These are phyloP conservation scores for Clarireedia hainanense DNA, from an alignment of 2,329 filamentous ascomycete species.

Conservation along the genomic window DNA sequence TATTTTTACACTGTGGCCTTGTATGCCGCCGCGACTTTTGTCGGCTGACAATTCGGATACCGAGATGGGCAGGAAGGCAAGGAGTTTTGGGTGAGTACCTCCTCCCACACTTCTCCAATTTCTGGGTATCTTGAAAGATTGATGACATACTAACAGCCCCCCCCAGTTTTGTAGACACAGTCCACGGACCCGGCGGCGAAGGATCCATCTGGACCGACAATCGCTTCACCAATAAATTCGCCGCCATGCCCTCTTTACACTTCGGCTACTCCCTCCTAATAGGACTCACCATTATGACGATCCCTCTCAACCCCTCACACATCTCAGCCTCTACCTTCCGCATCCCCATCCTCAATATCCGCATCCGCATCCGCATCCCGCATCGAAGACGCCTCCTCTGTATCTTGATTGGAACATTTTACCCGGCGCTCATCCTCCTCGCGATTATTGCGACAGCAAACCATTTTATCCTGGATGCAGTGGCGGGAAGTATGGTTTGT, in stretches of 20 bases:
- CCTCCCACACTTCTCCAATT: not conserved
- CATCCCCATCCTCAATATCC: slow-evolving; percentile 27
- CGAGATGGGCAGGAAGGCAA: slow-evolving; percentile 46
- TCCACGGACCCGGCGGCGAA: slow-evolving; percentile 48
- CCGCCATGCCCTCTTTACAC: slow-evolving; percentile 68
- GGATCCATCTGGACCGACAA: slow-evolving; percentile 67
- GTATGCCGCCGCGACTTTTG: slow-evolving; percentile 51
- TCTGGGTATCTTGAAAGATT: not conserved
- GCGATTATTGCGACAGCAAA: slow-evolving; percentile 56
- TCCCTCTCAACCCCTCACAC: slow-evolving; percentile 49
- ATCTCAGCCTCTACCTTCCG: slow-evolving; percentile 26
- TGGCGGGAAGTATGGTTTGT: slow-evolving; percentile 55
- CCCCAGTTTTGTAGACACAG: slow-evolving; percentile 47
- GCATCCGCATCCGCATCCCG: slow-evolving; percentile 37
- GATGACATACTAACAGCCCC: not conserved
- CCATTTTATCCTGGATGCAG: slow-evolving; percentile 57
- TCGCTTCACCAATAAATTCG: slow-evolving; percentile 69
- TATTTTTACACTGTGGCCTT: slow-evolving; percentile 51
- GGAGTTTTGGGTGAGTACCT: slow-evolving; percentile 38
- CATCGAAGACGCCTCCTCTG: slow-evolving; percentile 42
- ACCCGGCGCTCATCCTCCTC: slow-evolving; percentile 54
- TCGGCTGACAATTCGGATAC: slow-evolving; percentile 47
- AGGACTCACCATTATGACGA: slow-evolving; percentile 58
- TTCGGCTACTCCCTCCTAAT: slow-evolving; percentile 70
- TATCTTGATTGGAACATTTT: slow-evolving; percentile 47